phyloP scores from a whole-genome alignment of 2,329 filamentous ascomycete species.

The Alternaria metachromatica region DNA sequence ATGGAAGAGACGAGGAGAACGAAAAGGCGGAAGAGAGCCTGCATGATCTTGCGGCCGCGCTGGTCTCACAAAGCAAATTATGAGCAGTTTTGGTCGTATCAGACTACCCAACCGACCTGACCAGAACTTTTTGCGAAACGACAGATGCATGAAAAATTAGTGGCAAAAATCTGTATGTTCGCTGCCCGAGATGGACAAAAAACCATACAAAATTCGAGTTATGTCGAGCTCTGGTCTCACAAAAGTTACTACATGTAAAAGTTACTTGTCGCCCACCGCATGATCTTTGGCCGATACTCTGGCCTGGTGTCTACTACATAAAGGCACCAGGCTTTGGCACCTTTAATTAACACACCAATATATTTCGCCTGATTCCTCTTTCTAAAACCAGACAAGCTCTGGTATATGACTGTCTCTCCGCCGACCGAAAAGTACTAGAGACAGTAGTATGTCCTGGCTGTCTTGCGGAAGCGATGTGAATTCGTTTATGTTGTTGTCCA shows the following conservation, averaged over 20 bases:
- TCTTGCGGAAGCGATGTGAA: fast-evolving
- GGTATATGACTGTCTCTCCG: background rate
- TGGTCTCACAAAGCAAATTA: background rate
- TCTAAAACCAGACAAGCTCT: background rate
- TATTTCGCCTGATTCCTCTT: background rate
- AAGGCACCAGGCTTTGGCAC: background rate
- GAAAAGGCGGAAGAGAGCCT: background rate
- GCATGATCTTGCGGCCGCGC: background rate
- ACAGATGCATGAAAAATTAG: no score
- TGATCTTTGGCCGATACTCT: no score
- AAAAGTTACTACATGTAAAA: no score
- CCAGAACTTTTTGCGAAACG: no score
- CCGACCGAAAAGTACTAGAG: background rate
- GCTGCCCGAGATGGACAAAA: no score
- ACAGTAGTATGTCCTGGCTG: background rate
- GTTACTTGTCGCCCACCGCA: no score
- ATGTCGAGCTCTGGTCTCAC: background rate
- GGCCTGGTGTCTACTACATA: background rate
- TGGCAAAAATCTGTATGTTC: no score
- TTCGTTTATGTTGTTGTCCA: background rate
- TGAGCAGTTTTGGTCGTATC: background rate
- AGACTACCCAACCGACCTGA: background rate
- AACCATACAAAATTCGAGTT: background rate
- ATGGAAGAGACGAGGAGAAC: background rate
- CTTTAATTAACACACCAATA: background rate